phyloP scores from a whole-genome alignment of 2,329 filamentous ascomycete genomes.

The Colletotrichum chrysophilum region DNA sequence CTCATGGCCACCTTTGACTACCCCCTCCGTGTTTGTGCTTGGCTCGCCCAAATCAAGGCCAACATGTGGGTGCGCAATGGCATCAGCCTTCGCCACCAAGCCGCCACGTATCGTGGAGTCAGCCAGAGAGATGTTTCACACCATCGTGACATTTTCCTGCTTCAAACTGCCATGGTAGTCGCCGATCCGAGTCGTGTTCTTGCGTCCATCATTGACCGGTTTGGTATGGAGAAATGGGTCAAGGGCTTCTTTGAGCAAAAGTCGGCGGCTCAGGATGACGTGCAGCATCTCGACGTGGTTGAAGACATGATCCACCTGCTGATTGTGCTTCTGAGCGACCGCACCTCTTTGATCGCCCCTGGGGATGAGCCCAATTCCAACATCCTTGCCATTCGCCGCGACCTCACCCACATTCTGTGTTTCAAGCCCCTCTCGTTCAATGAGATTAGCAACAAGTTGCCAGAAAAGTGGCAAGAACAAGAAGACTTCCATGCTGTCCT shows the following conservation, averaged over 20 bases:
- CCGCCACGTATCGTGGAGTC: slow-evolving; percentile 90
- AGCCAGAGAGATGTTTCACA: slow-evolving; percentile 90
- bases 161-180: slow-evolving; percentile 89
- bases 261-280: slow-evolving; percentile 79
- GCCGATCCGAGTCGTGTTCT: slow-evolving; percentile 85
- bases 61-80: slow-evolving; percentile 99
- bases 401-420: slow-evolving; percentile 92
- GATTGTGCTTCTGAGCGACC: slow-evolving; percentile 88
- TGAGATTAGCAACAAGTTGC: slow-evolving; percentile 83
- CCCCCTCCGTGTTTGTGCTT: slow-evolving; percentile 90
- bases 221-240: slow-evolving; percentile 87
- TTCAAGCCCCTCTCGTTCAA: slow-evolving; percentile 97
- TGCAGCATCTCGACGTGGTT: slow-evolving; percentile 87
- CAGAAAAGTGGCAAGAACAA: slow-evolving; percentile 87
- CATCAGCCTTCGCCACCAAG: slow-evolving; percentile 93
- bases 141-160: slow-evolving; percentile 90
- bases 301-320: slow-evolving; percentile 96
- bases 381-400: slow-evolving; percentile 77
- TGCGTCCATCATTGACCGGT: slow-evolving; percentile 89
- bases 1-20: slow-evolving; percentile 91
- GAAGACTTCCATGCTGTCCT: slow-evolving; percentile 87
- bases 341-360: slow-evolving; percentile 76
- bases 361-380: slow-evolving; percentile 71
- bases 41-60: slow-evolving; percentile 97
- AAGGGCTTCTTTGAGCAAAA: slow-evolving; percentile 79